Evolutionary conservation across 192 early-diverging fungal genomes (phyloP), one percentile per base, ranked within the genome.

Genomic region (Backusella parvicylindrica): DNA sequence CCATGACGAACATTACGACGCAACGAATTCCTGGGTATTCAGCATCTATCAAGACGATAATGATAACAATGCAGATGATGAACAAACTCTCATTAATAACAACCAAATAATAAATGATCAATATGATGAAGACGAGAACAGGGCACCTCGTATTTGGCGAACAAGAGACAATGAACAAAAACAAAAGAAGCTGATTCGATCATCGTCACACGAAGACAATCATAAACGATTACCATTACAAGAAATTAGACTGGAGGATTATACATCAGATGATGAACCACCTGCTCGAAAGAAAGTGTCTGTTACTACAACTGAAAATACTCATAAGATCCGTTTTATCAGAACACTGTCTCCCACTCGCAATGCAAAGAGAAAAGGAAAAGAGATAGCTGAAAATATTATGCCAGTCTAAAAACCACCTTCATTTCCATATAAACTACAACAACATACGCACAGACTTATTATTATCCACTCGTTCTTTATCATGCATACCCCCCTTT

Each of bases 231-330:
- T 47, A 70, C 68, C 68, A 70, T 43, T 70, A 28, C 21, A 28
- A 31, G 68, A 70, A 47, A 70, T 70, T 6, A 35, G 28, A n/a
- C 32, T 37, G 35, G 66, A 70, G 28, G 68, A 70, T 15, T 43
- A 70, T 70, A 21, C 26, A 68, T 68, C 67, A 68, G 68, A 70
- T 43, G 68, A 70, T 70, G 68, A 70, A 47, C 23, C 21, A 70
- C 68, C 38, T 47, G 21, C 68, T 28, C 38, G 40, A 47, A 70
- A 70, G 68, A 70, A 70, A 43, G 8, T 23, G 13, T 41, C 37
- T 30, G 15, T 70, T 31, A 28, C n/a, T 1, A 30, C n/a, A 1
- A 30, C 15, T 70, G 68, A 38, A 18, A 41, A 47, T 8, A 43
- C 38, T 6, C 37, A 30, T 6, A 70, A 70, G n/a, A 70, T 70